Base-by-base conservation (phyloP, 805 yeast genomes). In the Saccharomycopsis fermentans region DNA sequence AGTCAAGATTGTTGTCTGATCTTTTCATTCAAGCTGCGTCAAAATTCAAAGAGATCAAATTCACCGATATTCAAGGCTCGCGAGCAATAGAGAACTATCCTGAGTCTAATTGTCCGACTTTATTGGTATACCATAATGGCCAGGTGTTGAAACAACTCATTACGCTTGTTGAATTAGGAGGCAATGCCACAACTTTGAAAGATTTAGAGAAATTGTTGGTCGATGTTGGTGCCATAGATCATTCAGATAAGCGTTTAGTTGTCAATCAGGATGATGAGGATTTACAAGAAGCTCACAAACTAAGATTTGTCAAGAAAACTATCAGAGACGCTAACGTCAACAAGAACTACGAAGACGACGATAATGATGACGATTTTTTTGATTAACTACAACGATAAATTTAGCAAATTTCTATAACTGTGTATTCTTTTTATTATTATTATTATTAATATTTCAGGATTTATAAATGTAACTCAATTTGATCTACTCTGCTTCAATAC, bases 61-160 rank as follows among this genome's bases (percentile, higher is more conserved):
- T 94, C 68, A 92, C 90, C 50, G 97, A 94, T 65, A 94, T 94
- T 54, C 85, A 87, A n/a, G 96, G 88, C 26, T 78, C 81, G 59
- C 82, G 97, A 70, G 96, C 97, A 56, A 86, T 91, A 63, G 98
- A 92, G 67, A 84, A 85, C 67, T 94, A 91, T 70, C 97, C 99
- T 1, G 92, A 88, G 27, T 69, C 79, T 35, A 91, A 89, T 74
- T 87, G 96, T 65, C 99, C 99, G 1, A 94, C 99, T 0, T 73
- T 94, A 6, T 77, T 94, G 55, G 80, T 94, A 0, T 94, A 94
- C 70, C 80, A 81, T 66, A 81, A 89, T 58, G 86, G 85, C 32
- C 83, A 88, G 63, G 91, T 95, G 8, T 73, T 84, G 26, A 86
- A 84, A 68, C 97, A 94, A 68, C 81, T 75, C 65, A 81, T 94